These are phyloP conservation scores for Corylus avellana DNA, from an alignment of 306 rosid genomes.

Conservation along the genomic window DNA sequence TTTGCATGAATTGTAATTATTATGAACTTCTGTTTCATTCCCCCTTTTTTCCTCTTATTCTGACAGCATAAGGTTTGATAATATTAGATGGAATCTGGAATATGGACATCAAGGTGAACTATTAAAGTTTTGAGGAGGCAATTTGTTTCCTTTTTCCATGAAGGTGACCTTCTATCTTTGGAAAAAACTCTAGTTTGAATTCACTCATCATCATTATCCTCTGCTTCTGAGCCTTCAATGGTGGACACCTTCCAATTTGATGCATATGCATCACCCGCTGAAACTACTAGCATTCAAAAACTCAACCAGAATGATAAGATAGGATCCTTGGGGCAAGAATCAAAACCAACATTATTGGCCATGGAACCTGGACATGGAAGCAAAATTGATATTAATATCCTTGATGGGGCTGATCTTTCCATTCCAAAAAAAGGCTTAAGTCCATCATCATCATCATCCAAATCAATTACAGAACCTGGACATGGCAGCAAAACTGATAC, in stretches of 20 bases:
- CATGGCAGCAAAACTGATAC: too few species aligned
- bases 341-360: background rate
- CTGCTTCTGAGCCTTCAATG: constrained; percentile 18
- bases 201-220: constrained; percentile 20
- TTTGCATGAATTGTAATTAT: background rate
- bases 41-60: background rate
- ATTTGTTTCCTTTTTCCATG: constrained; percentile 9
- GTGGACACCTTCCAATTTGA: constrained; percentile 15
- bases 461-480: background rate
- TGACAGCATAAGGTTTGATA: background rate
- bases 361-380: constrained; percentile 28
- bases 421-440: background rate
- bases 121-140: constrained; percentile 11
- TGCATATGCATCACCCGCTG: constrained; percentile 6
- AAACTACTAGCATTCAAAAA: constrained; percentile 1
- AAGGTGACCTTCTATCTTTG: constrained; percentile 11
- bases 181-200: background rate
- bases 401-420: constrained; percentile 11
- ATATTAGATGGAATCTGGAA: constrained; percentile 28
- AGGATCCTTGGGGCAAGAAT: background rate
- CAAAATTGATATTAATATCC: constrained; percentile 8
- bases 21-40: background rate
- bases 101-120: constrained; percentile 14
- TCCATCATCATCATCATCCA: constrained; percentile 23
- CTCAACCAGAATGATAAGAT: constrained; percentile 2